Evolutionary conservation across 2,329 filamentous ascomycete species (phyloP).

Genomic region (Botrytis paeoniae): DNA sequence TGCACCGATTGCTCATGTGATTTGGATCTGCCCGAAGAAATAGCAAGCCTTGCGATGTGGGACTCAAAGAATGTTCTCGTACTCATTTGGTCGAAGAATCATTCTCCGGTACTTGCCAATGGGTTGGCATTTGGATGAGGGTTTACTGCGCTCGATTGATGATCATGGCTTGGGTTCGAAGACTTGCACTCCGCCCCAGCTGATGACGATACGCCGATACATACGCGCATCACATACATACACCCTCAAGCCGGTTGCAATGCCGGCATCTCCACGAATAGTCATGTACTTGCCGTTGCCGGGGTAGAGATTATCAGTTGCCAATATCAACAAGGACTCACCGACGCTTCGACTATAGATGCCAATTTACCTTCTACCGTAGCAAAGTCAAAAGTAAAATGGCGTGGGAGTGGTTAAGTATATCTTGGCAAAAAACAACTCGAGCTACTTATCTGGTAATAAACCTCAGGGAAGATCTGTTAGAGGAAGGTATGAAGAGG

Average conservation of each 20-base stretch:
- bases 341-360: neutral
- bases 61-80: too few relatives aligned
- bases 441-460: neutral
- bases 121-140: neutral
- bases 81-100: neutral
- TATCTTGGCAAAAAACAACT: neutral
- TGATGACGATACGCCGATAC: neutral
- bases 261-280: neutral
- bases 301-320: neutral
- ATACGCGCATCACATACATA: neutral
- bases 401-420: neutral
- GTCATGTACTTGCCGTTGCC: neutral
- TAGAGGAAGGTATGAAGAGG: neutral
- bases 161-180: neutral
- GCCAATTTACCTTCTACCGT: neutral
- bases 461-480: neutral
- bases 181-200: neutral
- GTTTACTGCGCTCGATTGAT: neutral
- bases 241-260: neutral
- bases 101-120: neutral
- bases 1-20: neutral
- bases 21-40: neutral
- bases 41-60: neutral
- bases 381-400: neutral
- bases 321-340: neutral